Conservation (phyloP, 495 filamentous ascomycete species). For the Aspergillus incahuasiensis region DNA sequence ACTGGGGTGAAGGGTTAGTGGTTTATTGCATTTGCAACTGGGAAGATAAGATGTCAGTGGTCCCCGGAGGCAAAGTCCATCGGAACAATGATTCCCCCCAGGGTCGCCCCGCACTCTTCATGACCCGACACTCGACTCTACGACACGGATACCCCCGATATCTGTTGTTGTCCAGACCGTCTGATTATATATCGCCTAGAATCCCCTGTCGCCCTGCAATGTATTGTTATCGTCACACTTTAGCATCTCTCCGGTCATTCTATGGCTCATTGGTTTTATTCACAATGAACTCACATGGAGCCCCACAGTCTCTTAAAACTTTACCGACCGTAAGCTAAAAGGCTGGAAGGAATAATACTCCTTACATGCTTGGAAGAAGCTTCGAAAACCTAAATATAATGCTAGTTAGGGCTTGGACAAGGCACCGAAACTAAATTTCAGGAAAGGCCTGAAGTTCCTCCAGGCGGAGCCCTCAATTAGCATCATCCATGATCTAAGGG, state of each 20-base stretch:
- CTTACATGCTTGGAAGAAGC: not conserved
- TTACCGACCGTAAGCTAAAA: not conserved
- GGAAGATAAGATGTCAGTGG: no score
- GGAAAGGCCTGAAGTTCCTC: slow-evolving; percentile 3
- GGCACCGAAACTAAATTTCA: slow-evolving; percentile 1
- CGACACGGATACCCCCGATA: not conserved
- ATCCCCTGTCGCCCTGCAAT: no score
- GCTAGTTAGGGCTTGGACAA: slow-evolving; percentile 1
- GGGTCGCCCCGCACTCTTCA: not conserved
- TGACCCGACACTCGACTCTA: not conserved
- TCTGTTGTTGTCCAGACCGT: not conserved
- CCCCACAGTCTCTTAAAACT: not conserved
- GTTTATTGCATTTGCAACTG: no score
- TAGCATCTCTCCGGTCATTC: no score
- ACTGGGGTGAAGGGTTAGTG: no score
- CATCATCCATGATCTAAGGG: not conserved
- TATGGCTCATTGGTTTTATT: no score
- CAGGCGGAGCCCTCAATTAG: slow-evolving; percentile 1
- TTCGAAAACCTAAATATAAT: slow-evolving; percentile 2
- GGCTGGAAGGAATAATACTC: not conserved
- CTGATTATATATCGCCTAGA: not conserved
- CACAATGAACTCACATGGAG: not conserved
- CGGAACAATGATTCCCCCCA: not conserved
- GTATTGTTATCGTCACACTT: no score
- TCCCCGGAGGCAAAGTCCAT: not conserved